Evolutionary conservation across 2,329 filamentous ascomycete genomes (phyloP), one percentile per base, ranked within the genome.

Genomic region (Neofusicoccum sp.): DNA sequence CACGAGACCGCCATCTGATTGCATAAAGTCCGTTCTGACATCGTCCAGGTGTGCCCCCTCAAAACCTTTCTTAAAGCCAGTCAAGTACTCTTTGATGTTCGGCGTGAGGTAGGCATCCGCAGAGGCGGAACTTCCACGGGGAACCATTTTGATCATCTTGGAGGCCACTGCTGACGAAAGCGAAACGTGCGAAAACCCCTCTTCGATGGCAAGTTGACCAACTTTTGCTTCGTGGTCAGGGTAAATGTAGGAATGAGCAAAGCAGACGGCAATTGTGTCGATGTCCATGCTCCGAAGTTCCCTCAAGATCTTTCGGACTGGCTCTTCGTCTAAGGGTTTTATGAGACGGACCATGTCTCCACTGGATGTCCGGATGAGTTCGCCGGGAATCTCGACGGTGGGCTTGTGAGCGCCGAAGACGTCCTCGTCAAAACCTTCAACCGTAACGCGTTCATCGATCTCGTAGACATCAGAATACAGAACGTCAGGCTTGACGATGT

Each of bases 1-100:
- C 0, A 85, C 83, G 3, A 87, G 72, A 1, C 84, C 84, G 30
- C 90, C 91, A 64, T 96, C 90, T 6, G 89, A 92, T 48, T 73
- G 70, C 71, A 73, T 74, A 61, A 74, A 73, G 59, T 73, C 70
- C 75, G 93, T 96, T 63, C 92, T 82, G 41, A 65, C 65, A 75
- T 67, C 63, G n/a, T 65, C 62, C 9, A 72, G 64, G 16, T 61
- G 58, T 6, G 63, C 65, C 3, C 88, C 89, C 11, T 62, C 61
- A 30, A 74, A 73, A 4, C 66, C 67, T 8, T 62, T 54, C 1
- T 60, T 51, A 56, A 73, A 71, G 6, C 65, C 63, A 12, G 66
- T 60, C 7, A 69, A 62, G 48, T 71, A 71, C 4, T 63, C 41
- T 43, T 65, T 63, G n/a, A 66, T 70, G 11, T 65, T 48, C 3